phyloP scores from a whole-genome alignment of 2,329 filamentous ascomycete species.

The Aspergillus brasiliensis region DNA sequence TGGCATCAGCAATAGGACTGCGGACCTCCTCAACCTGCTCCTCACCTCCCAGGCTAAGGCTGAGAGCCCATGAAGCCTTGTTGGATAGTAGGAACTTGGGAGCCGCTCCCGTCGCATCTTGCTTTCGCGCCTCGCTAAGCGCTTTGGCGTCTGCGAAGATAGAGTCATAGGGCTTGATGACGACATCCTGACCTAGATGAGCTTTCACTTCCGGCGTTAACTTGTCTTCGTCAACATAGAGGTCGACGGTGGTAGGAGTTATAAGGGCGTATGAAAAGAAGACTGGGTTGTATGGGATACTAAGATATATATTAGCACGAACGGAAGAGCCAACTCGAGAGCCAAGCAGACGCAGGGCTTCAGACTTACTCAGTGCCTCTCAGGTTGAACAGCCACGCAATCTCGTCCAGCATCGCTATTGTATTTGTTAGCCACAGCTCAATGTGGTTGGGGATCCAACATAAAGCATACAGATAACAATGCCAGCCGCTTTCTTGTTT shows the following conservation, averaged over 20 bases:
- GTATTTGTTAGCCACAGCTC: slow-evolving; percentile 17
- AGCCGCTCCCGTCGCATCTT: slow-evolving; percentile 42
- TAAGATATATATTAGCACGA: slow-evolving; percentile 28
- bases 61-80: slow-evolving; percentile 90
- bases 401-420: slow-evolving; percentile 82
- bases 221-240: slow-evolving; percentile 84
- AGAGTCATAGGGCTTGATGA: slow-evolving; percentile 76
- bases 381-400: slow-evolving; percentile 98
- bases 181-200: slow-evolving; percentile 71
- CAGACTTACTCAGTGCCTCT: slow-evolving; percentile 74
- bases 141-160: slow-evolving; percentile 78
- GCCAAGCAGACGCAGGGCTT: neutral
- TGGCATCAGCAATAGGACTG: slow-evolving; percentile 85
- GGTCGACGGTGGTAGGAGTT: slow-evolving; percentile 71
- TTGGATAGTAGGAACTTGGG: slow-evolving; percentile 82
- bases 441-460: neutral
- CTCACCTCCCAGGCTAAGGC: slow-evolving; percentile 81
- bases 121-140: slow-evolving; percentile 54
- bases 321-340: neutral
- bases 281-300: slow-evolving; percentile 94
- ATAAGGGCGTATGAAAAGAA: slow-evolving; percentile 96
- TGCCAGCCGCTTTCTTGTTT: slow-evolving; percentile 83
- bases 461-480: slow-evolving; percentile 70
- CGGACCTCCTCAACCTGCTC: slow-evolving; percentile 81
- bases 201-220: slow-evolving; percentile 67